phyloP scores from a whole-genome alignment of 2,329 filamentous ascomycete genomes.

The Ophiostoma novo-ulmi region DNA sequence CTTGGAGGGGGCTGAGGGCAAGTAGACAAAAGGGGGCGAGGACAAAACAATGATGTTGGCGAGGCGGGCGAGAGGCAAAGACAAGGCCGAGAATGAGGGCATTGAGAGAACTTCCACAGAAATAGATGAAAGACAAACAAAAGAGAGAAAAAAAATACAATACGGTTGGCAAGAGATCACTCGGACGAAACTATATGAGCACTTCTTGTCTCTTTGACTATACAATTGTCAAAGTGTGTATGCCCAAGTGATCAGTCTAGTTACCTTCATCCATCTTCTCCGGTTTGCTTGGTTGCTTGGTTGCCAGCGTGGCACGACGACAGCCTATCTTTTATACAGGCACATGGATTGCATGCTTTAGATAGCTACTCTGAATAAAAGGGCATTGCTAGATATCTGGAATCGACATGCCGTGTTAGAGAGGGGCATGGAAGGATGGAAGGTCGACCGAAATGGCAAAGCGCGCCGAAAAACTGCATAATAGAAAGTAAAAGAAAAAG shows the following conservation, averaged over 20 bases:
- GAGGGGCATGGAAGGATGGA: background rate
- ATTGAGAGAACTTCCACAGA: background rate
- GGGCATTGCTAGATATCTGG: background rate
- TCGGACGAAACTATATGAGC: background rate
- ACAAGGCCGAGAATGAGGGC: background rate
- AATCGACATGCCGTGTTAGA: slow-evolving; percentile 13
- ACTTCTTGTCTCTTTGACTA: background rate
- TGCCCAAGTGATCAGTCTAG: background rate
- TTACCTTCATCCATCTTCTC: background rate
- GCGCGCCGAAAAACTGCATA: background rate
- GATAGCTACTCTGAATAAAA: background rate
- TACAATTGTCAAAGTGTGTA: background rate
- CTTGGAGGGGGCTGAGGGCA: slow-evolving; percentile 13
- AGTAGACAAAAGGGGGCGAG: background rate
- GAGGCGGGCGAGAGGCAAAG: background rate
- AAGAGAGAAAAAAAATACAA: background rate
- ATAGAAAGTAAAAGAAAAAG: background rate
- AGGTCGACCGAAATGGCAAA: background rate
- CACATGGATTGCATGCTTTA: background rate
- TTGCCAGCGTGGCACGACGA: slow-evolving; percentile 17
- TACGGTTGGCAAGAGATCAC: background rate
- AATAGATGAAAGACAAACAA: background rate
- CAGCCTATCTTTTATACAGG: slow-evolving; percentile 16
- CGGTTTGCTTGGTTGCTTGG: background rate
- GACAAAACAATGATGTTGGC: background rate